These are phyloP conservation scores for Salicornia ramosissima DNA, from an alignment of 148 eudicot species.

Conservation along the genomic window DNA sequence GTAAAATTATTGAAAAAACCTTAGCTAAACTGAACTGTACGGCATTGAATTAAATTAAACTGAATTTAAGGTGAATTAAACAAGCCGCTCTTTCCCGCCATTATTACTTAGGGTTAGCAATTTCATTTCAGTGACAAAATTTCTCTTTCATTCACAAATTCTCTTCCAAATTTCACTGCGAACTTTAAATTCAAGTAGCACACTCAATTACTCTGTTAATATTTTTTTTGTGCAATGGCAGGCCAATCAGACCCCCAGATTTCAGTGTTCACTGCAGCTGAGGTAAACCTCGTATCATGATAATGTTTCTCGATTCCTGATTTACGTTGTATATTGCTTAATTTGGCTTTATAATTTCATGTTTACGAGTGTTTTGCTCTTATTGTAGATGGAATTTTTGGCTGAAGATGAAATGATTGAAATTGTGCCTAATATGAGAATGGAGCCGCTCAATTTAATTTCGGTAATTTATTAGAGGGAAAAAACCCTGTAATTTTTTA, in stretches of 20 bases:
- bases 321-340: not conserved
- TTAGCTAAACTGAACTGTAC: too few relatives aligned
- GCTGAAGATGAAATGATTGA: slow-evolving; percentile 83
- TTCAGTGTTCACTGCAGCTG: slow-evolving; percentile 53
- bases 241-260: slow-evolving; percentile 47
- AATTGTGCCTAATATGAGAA: slow-evolving; percentile 82
- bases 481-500: not conserved
- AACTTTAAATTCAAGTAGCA: not conserved
- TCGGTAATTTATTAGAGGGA: slow-evolving; percentile 31
- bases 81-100: slow-evolving; percentile 27
- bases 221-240: slow-evolving; percentile 35
- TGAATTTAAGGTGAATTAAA: too few relatives aligned
- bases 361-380: not conserved
- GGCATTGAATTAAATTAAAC: too few relatives aligned
- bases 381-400: slow-evolving; percentile 72
- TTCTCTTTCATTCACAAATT: not conserved
- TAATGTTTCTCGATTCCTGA: not conserved
- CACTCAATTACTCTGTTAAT: not conserved
- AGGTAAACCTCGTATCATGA: slow-evolving; percentile 31
- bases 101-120: slow-evolving; percentile 9
- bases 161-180: not conserved
- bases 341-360: not conserved
- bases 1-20: too few relatives aligned
- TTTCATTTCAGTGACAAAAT: not conserved
- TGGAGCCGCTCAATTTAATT: slow-evolving; percentile 77